Evolutionary conservation across 176 grass and related monocot species (phyloP), one percentile per base, ranked within the genome.

Genomic region (Oryza longistaminata): DNA sequence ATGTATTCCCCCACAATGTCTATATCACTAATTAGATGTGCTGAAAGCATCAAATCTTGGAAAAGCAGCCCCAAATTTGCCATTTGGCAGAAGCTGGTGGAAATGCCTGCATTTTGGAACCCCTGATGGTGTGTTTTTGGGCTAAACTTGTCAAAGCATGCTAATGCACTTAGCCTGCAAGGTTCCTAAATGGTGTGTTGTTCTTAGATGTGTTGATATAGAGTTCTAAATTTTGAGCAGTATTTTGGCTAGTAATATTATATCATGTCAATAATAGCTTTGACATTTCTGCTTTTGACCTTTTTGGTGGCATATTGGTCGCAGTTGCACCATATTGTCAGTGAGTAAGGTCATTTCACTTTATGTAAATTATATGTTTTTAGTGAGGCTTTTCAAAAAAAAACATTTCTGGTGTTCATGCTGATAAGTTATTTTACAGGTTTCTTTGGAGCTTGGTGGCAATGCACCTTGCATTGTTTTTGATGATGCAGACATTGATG

Each of bases 401-500:
- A 29, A 49, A n/a, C 4, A 58, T 58, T 67, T 84, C 14, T 74
- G 37, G 50, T 83, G 37, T 46, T 78, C 42, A 55, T 80, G 37
- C 72, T 90, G n/a, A 77, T 53, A 75, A 71, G 40, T 76, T 86
- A 35, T 84, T 49, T 55, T 95, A 53, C 75, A 99, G 96, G 22
- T 99, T 39, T 99, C 96, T 12, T 90, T 99, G 91, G 96, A 99
- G 87, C 96, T 99, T 60, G 96, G 96, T 87, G 96, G 96, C 37
- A 99, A 99, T 88, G 96, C 96, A 65, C 96, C 96, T 75, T 99
- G 96, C 86, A 99, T 99, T 85, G 81, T 96, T 80, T 96, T 99
- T 1, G 91, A 99, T 90, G 96, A 99, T 91, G 96, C 96, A 17
- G 96, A 99, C 77, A 88, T 99, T 64, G 93, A 96, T 86, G 89